Base-by-base conservation (phyloP, 768 basidiomycete genomes). In the Vishniacozyma victoriae region DNA sequence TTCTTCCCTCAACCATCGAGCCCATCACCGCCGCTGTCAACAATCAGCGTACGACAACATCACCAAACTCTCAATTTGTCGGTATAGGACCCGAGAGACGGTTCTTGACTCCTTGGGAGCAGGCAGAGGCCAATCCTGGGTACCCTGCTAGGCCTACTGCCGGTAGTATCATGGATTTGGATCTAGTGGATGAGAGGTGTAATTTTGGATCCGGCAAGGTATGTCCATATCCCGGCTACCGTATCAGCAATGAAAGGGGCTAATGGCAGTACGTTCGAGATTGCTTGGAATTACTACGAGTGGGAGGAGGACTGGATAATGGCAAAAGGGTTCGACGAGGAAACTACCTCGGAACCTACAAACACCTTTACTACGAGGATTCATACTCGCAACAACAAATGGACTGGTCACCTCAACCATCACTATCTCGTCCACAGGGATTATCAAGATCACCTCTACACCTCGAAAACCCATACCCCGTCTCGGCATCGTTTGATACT, bases 231-330 rank as follows among this genome's bases (percentile, higher is more conserved):
- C 29, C 29, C 9, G n/a, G 9, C 29, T n/a, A 9, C 29, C 29
- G 29, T n/a, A n/a, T n/a, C n/a, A n/a, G n/a, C n/a, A n/a, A 11
- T 15, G 29, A n/a, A 9, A 35, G 6, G 23, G 19, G 31, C 50
- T 52, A 35, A 52, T 38, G 13, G 4, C 66, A 95, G 87, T 92
- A 87, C 74, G 93, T 97, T n/a, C 83, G 93, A 33, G 95, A 97
- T 68, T 99, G 95, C 63, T 76, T 99, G 33, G 92, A 97, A 71
- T 83, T 93, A 37, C 79, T 99, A 22, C 81, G 93, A n/a, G 75
- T 91, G 12, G 93, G 92, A 3, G 87, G 79, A 5, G 86, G 88
- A 14, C 78, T 97, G 37, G 92, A 99, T 67, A 84, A 85, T 42
- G 84, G 82, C 13, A 81, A 81, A 35, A 79, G 82, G 16, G 70